phyloP scores from a whole-genome alignment of 129 eudicot species.

The Pseudognaphalium luteoalbum region DNA sequence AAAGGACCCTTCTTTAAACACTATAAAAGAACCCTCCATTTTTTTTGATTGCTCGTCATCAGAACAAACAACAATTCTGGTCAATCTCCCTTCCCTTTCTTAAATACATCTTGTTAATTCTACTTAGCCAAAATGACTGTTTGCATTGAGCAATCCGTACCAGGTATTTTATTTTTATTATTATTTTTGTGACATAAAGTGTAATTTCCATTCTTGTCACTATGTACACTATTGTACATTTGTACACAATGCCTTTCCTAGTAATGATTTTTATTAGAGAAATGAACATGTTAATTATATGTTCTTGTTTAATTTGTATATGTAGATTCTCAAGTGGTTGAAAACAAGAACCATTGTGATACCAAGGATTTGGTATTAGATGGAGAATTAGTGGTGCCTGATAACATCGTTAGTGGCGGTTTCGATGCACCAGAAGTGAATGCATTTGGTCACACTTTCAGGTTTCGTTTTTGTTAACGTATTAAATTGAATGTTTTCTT shows the following conservation, averaged over 20 bases:
- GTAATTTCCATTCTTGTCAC: neutral
- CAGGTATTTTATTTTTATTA: constrained; percentile 35
- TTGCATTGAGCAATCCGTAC: constrained; percentile 50
- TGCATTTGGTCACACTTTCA: constrained; percentile 60
- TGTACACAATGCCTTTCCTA: neutral
- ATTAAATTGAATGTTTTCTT: neutral
- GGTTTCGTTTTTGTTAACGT: neutral
- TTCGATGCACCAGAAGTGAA: constrained; percentile 76
- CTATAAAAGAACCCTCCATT: constrained; percentile 41
- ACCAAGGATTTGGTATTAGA: constrained; percentile 57
- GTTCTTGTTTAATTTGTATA: neutral
- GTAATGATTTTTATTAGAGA: no score
- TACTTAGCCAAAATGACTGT: constrained; percentile 51
- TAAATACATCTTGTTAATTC: neutral
- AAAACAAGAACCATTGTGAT: constrained; percentile 33
- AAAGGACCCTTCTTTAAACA: constrained; percentile 42
- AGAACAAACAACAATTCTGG: constrained; percentile 10
- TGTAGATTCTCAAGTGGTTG: constrained; percentile 45
- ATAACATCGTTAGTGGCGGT: constrained; percentile 33
- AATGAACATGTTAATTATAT: neutral
- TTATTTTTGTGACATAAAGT: neutral
- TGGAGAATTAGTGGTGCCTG: constrained; percentile 60
- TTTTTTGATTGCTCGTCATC: constrained; percentile 9
- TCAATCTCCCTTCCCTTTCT: neutral
- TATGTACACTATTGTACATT: neutral